Percentiles rank a stretch among this genome's conserved stretches.
Conservation (phyloP, 345 rosid genomes). For the Lumnitzera racemosa region DNA sequence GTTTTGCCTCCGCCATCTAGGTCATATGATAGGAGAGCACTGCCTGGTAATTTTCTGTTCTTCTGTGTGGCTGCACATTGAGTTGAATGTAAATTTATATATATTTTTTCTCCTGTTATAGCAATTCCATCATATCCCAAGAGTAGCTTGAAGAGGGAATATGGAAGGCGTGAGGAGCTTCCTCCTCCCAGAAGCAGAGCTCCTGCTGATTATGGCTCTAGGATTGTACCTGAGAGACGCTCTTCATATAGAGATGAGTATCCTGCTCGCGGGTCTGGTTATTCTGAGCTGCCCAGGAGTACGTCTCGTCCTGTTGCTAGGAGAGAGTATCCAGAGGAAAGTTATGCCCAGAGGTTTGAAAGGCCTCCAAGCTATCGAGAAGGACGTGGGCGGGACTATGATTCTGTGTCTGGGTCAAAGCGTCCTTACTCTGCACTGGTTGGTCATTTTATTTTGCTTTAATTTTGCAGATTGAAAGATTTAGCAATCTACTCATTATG, state of each 20-base stretch:
- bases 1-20: slow-evolving; percentile 65
- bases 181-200: slow-evolving; percentile 82
- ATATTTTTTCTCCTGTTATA: slow-evolving; percentile 7
- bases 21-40: slow-evolving; percentile 70
- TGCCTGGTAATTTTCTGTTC: slow-evolving; percentile 46
- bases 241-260: slow-evolving; percentile 74
- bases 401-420: slow-evolving; percentile 76
- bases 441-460: slow-evolving; percentile 12
- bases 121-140: slow-evolving; percentile 69
- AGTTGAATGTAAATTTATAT: not conserved
- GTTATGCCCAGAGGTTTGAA: slow-evolving; percentile 69
- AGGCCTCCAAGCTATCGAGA: slow-evolving; percentile 76
- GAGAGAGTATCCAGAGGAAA: slow-evolving; percentile 79
- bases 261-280: slow-evolving; percentile 62
- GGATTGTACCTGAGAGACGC: slow-evolving; percentile 69
- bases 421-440: slow-evolving; percentile 84
- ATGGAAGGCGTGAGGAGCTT: slow-evolving; percentile 63
- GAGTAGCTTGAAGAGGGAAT: slow-evolving; percentile 76
- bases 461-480: too few relatives aligned
- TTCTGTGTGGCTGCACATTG: not conserved
- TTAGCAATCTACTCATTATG: too few relatives aligned
- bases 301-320: slow-evolving; percentile 59
- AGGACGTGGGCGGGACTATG: slow-evolving; percentile 79
- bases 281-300: slow-evolving; percentile 61
- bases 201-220: slow-evolving; percentile 64